These are phyloP conservation scores for Gamsiella multidivaricata DNA, from an alignment of 192 early-diverging fungal species.

Conservation along the genomic window DNA sequence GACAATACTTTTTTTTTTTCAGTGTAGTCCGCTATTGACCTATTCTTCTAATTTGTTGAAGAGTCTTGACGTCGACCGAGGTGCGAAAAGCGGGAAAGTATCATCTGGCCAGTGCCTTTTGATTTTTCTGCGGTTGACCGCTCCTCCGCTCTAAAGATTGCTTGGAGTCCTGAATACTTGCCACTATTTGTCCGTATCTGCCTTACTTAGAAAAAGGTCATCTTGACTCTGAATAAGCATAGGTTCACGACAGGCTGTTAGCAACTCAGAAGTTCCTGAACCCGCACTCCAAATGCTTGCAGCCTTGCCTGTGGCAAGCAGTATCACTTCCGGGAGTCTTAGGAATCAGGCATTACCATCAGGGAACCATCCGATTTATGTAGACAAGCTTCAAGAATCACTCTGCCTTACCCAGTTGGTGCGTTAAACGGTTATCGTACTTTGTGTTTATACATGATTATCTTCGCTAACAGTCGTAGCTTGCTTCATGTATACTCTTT, in stretches of 20 bases:
- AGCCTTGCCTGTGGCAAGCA: slow-evolving; percentile 38
- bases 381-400: slow-evolving; percentile 4
- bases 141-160: slow-evolving; percentile 9
- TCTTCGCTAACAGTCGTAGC: slow-evolving; percentile 6
- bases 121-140: slow-evolving; percentile 36
- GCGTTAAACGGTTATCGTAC: slow-evolving; percentile 12
- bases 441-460: neutral
- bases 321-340: slow-evolving; percentile 23
- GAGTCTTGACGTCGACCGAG: slow-evolving; percentile 37
- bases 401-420: slow-evolving; percentile 38
- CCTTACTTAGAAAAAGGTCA: too few species aligned
- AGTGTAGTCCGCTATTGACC: slow-evolving; percentile 2
- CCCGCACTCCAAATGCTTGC: slow-evolving; percentile 33
- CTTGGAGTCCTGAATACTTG: slow-evolving; percentile 15
- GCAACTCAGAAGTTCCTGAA: slow-evolving; percentile 48
- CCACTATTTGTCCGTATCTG: slow-evolving; percentile 11
- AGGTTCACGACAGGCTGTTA: slow-evolving; percentile 11
- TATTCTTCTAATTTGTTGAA: slow-evolving; percentile 11
- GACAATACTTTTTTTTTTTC: neutral
- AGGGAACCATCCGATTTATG: slow-evolving; percentile 9
- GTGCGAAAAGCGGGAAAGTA: slow-evolving; percentile 18
- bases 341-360: slow-evolving; percentile 5
- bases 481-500: slow-evolving; percentile 10
- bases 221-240: too few species aligned
- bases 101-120: slow-evolving; percentile 30